These are phyloP conservation scores for Didymella arachidicola DNA, from an alignment of 2,329 filamentous ascomycete genomes.

Conservation along the genomic window DNA sequence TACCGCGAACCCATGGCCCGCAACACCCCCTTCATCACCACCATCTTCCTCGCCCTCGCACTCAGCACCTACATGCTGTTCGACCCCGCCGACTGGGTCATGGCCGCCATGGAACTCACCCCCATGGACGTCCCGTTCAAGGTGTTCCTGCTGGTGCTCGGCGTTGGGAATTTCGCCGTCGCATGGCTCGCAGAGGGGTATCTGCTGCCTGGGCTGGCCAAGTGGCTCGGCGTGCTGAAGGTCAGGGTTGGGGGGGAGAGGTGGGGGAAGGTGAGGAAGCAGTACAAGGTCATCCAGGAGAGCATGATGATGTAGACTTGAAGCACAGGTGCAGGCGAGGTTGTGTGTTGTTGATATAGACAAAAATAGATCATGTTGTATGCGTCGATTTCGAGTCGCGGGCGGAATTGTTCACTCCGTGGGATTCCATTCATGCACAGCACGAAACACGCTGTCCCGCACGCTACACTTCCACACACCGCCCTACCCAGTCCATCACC, in stretches of 20 bases:
- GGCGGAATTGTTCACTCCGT: too few species aligned
- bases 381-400: too few species aligned
- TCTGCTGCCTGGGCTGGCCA: constrained; percentile 73
- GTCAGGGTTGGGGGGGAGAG: constrained; percentile 60
- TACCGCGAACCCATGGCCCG: constrained; percentile 81
- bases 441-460: too few species aligned
- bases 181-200: constrained; percentile 77
- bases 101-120: constrained; percentile 84
- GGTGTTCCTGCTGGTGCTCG: constrained; percentile 74
- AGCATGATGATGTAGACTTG: constrained; percentile 33
- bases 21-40: constrained; percentile 86
- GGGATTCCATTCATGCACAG: too few species aligned
- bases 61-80: constrained; percentile 83
- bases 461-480: too few species aligned
- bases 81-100: constrained; percentile 73
- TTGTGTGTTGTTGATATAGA: neutral
- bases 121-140: constrained; percentile 76
- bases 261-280: constrained; percentile 73
- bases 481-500: too few species aligned
- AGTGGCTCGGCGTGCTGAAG: constrained; percentile 69
- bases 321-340: neutral
- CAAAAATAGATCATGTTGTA: too few species aligned
- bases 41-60: constrained; percentile 72
- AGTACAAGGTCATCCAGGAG: constrained; percentile 77
- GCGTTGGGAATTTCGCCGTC: constrained; percentile 70